These are phyloP conservation scores for Hawksworthiomyces lignivorus DNA, from an alignment of 2,329 filamentous ascomycete genomes.

Conservation along the genomic window DNA sequence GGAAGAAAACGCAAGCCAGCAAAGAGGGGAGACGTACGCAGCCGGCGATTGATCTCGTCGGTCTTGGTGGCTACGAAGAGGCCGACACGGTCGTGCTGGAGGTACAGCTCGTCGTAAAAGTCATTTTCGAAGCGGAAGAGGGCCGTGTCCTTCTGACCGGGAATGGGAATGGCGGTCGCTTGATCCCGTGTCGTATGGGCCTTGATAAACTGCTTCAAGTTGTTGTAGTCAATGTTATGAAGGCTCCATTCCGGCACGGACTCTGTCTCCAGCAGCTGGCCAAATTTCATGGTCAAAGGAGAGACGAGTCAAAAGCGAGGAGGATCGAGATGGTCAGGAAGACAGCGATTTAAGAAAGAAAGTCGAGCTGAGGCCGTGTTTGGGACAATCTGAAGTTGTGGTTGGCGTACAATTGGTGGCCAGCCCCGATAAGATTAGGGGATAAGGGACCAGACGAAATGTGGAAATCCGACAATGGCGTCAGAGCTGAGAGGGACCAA, in stretches of 20 bases:
- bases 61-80: constrained; percentile 75
- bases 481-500: too few species aligned
- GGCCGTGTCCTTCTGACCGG: constrained; percentile 55
- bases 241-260: constrained; percentile 78
- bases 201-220: constrained; percentile 79
- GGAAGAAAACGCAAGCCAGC: neutral
- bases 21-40: constrained; percentile 43
- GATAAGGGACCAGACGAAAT: too few species aligned
- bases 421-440: too few species aligned
- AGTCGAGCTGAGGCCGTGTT: too few species aligned
- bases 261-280: constrained; percentile 62
- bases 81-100: constrained; percentile 69
- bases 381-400: too few species aligned
- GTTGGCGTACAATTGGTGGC: too few species aligned
- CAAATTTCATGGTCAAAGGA: constrained; percentile 61
- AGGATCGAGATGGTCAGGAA: neutral
- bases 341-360: too few species aligned
- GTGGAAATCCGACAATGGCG: too few species aligned
- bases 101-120: constrained; percentile 63
- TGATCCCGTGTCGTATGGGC: constrained; percentile 65
- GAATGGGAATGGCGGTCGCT: constrained; percentile 64
- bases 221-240: constrained; percentile 85
- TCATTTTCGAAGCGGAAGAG: constrained; percentile 59
- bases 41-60: constrained; percentile 64
- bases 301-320: neutral